Evolutionary conservation across 2,329 filamentous ascomycete genomes (phyloP), one percentile per base, ranked within the genome.

Genomic region (Teratosphaeriaceae sp.): DNA sequence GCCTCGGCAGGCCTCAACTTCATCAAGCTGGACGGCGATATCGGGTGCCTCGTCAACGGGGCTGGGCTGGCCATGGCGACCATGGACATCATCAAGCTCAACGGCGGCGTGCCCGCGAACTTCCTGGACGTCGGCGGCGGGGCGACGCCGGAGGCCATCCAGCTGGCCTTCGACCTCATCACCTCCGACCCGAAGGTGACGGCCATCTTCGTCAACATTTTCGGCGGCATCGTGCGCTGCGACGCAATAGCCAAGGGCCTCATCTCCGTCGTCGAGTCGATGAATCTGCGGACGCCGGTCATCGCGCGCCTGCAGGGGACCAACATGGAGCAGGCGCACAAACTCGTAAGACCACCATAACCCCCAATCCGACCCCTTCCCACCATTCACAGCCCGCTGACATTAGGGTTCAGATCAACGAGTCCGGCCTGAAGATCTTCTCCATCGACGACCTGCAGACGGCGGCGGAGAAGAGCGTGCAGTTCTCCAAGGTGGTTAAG

Each of bases 401-500:
- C 13, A n/a, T 16, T 20, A 4, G 15, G 7, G 3, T 16, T 6
- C 37, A 47, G 45, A 88, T 98, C 74, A 94, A 92, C 76, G 88
- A 98, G 67, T 94, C 89, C 42, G 89, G 92, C 59, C 80, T 98
- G 63, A 98, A 98, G 84, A 98, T 98, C 72, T 98, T 98, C 79
- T 94, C 87, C 62, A 97, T 98, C 51, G 90, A 97, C 65, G 92
- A 98, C 72, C 80, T 98, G 60, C 92, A 98, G 74, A 92, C 73
- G 65, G 92, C 92, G 31, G 92, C 92, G 53, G 92, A 97, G 80
- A 97, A 94, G 79, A 85, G 89, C 22, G 92, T 98, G 53, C 90
- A 98, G 72, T 90, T 98, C 70, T 96, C 88, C 61, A 97, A 96
- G 80, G 86, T 98, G 56, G 92, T 98, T 61, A 97, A 97, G 83